Evolutionary conservation across 768 basidiomycete species (phyloP).

Genomic region (Suillus lakei): DNA sequence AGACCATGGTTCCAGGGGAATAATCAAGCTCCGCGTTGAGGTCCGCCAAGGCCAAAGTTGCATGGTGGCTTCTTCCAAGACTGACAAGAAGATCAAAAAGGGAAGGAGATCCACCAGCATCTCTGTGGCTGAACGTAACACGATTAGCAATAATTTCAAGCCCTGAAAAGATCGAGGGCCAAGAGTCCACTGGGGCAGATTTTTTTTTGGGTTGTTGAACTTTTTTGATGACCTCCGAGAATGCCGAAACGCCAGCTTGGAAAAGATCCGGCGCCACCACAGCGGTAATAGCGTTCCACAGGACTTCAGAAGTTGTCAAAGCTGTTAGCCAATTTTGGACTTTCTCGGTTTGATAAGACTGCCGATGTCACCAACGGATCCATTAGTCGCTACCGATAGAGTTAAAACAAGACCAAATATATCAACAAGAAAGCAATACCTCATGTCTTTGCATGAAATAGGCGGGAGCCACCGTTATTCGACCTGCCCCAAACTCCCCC

Average conservation of each 20-base stretch:
- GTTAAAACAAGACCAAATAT: background rate
- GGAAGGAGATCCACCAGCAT: background rate
- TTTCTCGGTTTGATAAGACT: background rate
- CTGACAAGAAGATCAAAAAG: too few relatives aligned
- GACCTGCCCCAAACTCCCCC: background rate
- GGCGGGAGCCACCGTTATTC: background rate
- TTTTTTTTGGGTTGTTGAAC: background rate
- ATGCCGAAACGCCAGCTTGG: background rate
- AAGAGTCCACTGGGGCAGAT: background rate
- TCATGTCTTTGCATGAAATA: slow-evolving; percentile 1
- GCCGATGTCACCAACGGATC: background rate
- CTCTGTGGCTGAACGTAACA: background rate
- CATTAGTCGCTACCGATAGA: background rate
- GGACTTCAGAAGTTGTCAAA: background rate
- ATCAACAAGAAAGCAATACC: background rate
- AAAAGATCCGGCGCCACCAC: background rate
- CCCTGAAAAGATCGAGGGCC: slow-evolving; percentile 8
- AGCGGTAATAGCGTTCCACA: background rate
- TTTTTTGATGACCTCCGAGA: background rate
- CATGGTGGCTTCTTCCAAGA: too few relatives aligned
- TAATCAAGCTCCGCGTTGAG: too few relatives aligned
- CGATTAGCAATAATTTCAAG: slow-evolving; percentile 9
- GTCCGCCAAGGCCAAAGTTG: too few relatives aligned
- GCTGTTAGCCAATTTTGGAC: background rate
- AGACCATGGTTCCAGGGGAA: too few relatives aligned